Evolutionary conservation across 805 yeast species (phyloP).

Genomic region (Candida parachauliodes): DNA sequence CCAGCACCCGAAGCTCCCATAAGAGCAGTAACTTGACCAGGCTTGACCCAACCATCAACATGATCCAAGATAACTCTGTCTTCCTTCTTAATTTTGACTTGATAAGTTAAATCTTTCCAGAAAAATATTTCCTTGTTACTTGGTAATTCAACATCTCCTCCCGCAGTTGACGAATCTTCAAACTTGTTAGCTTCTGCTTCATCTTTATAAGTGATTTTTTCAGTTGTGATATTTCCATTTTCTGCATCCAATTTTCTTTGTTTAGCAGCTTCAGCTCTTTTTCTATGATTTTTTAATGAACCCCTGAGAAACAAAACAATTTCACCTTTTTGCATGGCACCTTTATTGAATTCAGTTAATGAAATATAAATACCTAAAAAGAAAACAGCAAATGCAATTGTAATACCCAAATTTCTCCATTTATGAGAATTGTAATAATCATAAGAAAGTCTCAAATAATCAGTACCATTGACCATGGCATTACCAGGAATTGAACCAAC

Average conservation of each 20-base stretch:
- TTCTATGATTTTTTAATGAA: constrained; percentile 28
- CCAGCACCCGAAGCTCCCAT: constrained; percentile 92
- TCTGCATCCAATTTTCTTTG: constrained; percentile 19
- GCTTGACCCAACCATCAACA: constrained; percentile 66
- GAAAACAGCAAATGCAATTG: constrained; percentile 49
- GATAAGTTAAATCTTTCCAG: constrained; percentile 75
- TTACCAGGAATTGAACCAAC: constrained; percentile 60
- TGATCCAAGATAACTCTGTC: constrained; percentile 37
- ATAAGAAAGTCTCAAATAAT: constrained; percentile 47
- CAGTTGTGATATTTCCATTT: constrained; percentile 15
- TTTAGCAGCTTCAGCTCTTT: constrained; percentile 13
- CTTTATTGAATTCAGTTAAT: constrained; percentile 37
- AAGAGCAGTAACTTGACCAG: constrained; percentile 76
- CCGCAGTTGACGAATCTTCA: constrained; percentile 8
- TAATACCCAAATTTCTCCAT: constrained; percentile 80
- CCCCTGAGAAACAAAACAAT: constrained; percentile 26
- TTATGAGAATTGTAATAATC: constrained; percentile 53
- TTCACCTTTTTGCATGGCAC: constrained; percentile 45
- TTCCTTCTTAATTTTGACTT: constrained; percentile 56
- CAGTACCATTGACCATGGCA: constrained; percentile 53
- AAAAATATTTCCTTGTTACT: constrained; percentile 53
- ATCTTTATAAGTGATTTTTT: constrained; percentile 26
- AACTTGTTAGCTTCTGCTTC: constrained; percentile 20
- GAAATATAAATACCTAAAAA: constrained; percentile 33
- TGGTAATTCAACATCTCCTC: constrained; percentile 6